A percentile compares a stretch with the other conserved stretches of the same genome.
Evolutionary conservation across 805 yeast species (phyloP).

Genomic region (Zygosaccharomyces lentus): DNA sequence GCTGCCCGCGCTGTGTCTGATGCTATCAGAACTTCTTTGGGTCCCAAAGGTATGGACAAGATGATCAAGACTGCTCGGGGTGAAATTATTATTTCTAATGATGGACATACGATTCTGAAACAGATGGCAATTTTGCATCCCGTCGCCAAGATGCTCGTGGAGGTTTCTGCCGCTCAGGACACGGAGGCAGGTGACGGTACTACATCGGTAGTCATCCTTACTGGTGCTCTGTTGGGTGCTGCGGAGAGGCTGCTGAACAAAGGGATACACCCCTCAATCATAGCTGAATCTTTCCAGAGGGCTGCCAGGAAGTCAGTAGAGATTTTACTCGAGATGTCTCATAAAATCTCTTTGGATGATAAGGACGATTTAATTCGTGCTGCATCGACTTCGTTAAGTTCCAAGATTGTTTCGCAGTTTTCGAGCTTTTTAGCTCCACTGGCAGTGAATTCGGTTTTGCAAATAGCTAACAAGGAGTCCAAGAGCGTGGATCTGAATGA

Average conservation of each 20-base stretch:
- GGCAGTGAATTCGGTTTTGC: constrained; percentile 89
- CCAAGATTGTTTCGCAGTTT: constrained; percentile 94
- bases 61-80: constrained; percentile 95
- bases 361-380: constrained; percentile 83
- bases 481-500: constrained; percentile 79
- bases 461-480: constrained; percentile 57
- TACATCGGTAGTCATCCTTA: constrained; percentile 90
- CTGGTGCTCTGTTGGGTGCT: constrained; percentile 92
- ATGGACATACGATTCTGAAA: constrained; percentile 93
- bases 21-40: constrained; percentile 90
- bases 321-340: constrained; percentile 78
- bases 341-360: constrained; percentile 71
- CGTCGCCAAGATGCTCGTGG: constrained; percentile 97
- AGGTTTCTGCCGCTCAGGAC: constrained; percentile 95
- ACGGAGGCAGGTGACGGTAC: constrained; percentile 99
- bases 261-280: constrained; percentile 93
- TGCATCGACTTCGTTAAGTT: constrained; percentile 88
- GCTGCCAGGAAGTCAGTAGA: constrained; percentile 83
- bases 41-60: constrained; percentile 99
- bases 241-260: constrained; percentile 85
- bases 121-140: constrained; percentile 99
- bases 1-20: constrained; percentile 96
- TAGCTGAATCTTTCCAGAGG: constrained; percentile 87
- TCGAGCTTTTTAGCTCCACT: constrained; percentile 82
- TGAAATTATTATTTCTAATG: constrained; percentile 91